Conservation (phyloP, 2,329 filamentous ascomycete species). For the Ophiostoma perfectum region DNA sequence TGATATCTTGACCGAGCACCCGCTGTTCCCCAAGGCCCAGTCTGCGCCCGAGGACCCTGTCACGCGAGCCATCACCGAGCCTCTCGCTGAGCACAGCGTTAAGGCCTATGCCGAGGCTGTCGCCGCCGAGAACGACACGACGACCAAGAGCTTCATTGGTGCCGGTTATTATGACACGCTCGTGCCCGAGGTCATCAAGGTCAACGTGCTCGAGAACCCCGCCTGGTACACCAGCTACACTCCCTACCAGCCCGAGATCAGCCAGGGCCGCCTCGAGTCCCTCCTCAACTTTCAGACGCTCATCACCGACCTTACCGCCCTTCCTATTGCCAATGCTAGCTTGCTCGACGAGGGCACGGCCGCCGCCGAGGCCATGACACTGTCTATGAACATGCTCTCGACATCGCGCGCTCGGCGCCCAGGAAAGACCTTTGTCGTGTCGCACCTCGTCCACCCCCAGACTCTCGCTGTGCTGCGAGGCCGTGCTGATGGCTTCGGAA, state of each 20-base stretch:
- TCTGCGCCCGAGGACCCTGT: slow-evolving; percentile 37
- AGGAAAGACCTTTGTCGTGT: slow-evolving; percentile 80
- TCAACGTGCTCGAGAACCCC: slow-evolving; percentile 87
- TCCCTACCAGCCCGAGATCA: slow-evolving; percentile 95
- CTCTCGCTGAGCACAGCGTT: slow-evolving; percentile 56
- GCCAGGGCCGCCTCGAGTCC: slow-evolving; percentile 86
- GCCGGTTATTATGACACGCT: slow-evolving; percentile 84
- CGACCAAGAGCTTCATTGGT: slow-evolving; percentile 68
- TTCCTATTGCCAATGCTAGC: slow-evolving; percentile 86
- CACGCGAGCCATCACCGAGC: slow-evolving; percentile 35
- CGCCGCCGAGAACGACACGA: slow-evolving; percentile 37
- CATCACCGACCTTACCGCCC: slow-evolving; percentile 77
- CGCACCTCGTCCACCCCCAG: slow-evolving; percentile 74
- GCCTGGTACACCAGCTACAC: slow-evolving; percentile 99
- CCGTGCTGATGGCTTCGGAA: slow-evolving; percentile 85
- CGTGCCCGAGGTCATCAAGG: slow-evolving; percentile 82
- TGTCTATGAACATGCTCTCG: slow-evolving; percentile 74
- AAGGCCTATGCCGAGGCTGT: slow-evolving; percentile 39
- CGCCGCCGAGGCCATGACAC: slow-evolving; percentile 91
- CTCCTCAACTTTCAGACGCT: slow-evolving; percentile 94
- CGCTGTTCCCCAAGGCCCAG: slow-evolving; percentile 52
- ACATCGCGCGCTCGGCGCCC: slow-evolving; percentile 64
- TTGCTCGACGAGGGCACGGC: slow-evolving; percentile 88
- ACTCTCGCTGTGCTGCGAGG: slow-evolving; percentile 79
- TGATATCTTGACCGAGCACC: slow-evolving; percentile 65